These are phyloP conservation scores for Fragaria ananassa DNA, from an alignment of 306 rosid genomes.

Conservation along the genomic window DNA sequence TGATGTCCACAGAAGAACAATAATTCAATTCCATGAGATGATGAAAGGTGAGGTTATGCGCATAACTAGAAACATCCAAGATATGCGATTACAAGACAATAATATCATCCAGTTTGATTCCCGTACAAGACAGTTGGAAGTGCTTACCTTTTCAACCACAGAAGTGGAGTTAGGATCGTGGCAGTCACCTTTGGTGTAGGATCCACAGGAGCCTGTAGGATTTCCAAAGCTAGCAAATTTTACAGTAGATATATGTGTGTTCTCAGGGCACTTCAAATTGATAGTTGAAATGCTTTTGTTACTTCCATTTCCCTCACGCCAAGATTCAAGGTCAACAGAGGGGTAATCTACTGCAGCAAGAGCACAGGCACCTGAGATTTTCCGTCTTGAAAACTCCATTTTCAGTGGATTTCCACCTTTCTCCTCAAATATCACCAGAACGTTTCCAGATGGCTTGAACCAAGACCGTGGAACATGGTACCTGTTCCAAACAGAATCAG, in stretches of 20 bases:
- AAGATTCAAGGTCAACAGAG: conserved; percentile 38
- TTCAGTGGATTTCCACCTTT: conserved; percentile 79
- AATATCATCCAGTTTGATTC: not conserved
- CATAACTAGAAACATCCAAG: not conserved
- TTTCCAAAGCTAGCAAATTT: conserved; percentile 82
- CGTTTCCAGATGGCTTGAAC: conserved; percentile 87
- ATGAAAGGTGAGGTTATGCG: not conserved
- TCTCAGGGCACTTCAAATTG: conserved; percentile 55
- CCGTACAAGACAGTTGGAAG: not conserved
- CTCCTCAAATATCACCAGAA: conserved; percentile 84
- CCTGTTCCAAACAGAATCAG: conserved; percentile 43
- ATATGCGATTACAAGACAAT: not conserved
- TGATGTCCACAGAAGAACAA: not conserved
- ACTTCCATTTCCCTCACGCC: conserved; percentile 29
- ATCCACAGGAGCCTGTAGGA: conserved; percentile 80
- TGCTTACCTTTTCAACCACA: conserved; percentile 63
- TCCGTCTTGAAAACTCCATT: conserved; percentile 54
- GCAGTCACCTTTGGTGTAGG: conserved; percentile 61
- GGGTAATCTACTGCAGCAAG: conserved; percentile 66
- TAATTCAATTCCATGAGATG: not conserved
- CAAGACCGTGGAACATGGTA: conserved; percentile 96
- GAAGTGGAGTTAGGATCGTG: conserved; percentile 62
- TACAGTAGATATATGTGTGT: conserved; percentile 40
- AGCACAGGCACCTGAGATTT: conserved; percentile 49
- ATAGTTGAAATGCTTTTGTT: conserved; percentile 33